Evolutionary conservation across 768 basidiomycete genomes (phyloP).

Genomic region (Asterophora lycoperdoides): DNA sequence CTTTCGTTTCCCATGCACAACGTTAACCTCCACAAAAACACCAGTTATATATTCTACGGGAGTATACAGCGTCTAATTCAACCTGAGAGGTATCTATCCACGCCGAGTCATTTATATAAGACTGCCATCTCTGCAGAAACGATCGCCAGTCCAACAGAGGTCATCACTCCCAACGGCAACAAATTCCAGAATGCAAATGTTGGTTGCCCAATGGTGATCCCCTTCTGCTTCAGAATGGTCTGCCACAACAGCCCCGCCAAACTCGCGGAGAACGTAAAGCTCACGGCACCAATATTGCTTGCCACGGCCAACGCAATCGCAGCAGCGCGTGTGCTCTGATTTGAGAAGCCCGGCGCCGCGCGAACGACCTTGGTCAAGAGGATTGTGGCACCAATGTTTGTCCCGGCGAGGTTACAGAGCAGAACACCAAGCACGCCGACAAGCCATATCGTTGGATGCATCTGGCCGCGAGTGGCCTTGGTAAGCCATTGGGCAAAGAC

Average conservation of each 20-base stretch:
- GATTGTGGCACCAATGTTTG: constrained; percentile 42
- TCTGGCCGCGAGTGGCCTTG: constrained; percentile 17
- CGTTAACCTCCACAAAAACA: too few relatives aligned
- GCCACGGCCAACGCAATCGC: constrained; percentile 78
- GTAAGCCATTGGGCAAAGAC: constrained; percentile 55
- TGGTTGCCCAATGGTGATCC: constrained; percentile 52
- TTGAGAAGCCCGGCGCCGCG: constrained; percentile 37
- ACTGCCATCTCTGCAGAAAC: constrained; percentile 77
- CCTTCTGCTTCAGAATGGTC: constrained; percentile 68
- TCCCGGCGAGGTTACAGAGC: constrained; percentile 22
- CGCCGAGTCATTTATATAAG: constrained; percentile 25
- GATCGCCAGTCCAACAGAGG: constrained; percentile 60
- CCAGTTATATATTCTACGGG: too few relatives aligned
- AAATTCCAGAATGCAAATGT: constrained; percentile 75
- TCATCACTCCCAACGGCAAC: constrained; percentile 62
- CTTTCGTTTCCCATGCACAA: too few relatives aligned
- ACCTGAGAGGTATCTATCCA: too few relatives aligned
- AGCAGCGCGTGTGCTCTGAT: constrained; percentile 44
- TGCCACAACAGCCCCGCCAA: constrained; percentile 91
- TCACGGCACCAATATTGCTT: constrained; percentile 92
- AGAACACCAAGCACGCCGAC: constrained; percentile 22
- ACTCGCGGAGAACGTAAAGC: constrained; percentile 84
- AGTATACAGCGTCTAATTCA: too few relatives aligned
- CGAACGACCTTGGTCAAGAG: constrained; percentile 80
- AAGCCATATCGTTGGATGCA: constrained; percentile 21